Evolutionary conservation across 495 filamentous ascomycete genomes (phyloP), one percentile per base, ranked within the genome.

Genomic region (Penicillium manginii): DNA sequence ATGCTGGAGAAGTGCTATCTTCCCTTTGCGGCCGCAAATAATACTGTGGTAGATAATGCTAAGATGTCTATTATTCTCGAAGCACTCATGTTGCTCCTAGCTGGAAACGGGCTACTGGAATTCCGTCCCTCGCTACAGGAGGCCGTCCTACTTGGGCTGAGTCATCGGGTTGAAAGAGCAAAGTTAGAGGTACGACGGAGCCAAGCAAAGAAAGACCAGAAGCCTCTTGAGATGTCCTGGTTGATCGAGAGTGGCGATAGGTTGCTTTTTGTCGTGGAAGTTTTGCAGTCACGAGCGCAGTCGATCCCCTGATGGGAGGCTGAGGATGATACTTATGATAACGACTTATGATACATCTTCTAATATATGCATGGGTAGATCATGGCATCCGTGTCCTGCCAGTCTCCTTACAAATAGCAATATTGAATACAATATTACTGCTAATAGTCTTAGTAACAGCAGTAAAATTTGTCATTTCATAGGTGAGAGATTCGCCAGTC

Each of bases 11-110:
- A 77, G 45, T 86, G 84, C 65, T 96, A 86, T 65, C 77, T 96
- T 2, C 92, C 91, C 0, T 91, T 80, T 52, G 73, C 86, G 1
- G 91, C 93, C 0, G 86, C 83, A 47, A 85, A 80, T 0, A 71
- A 81, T 5, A 83, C 78, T 7, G 71, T 81, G 0, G 80, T 80
- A 5, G 91, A 96, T 49, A 97, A 97, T 65, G 86, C 89, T 3
- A 93, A 92, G 71, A 78, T 97, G 32, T 88, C 88, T 4, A 72
- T 97, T 3, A 66, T 91, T 50, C 69, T 97, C 0, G 93, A 98
- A 71, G 79, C 79, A 0, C 68, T 96, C 54, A 60, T 93, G 51
- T 80, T 86, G 45, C 72, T 88, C 4, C 65, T 92, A n/a, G 77
- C 79, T 1, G 64, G 70, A 0, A 63, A 65, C 22, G 60, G 70